Conservation (phyloP, 495 filamentous ascomycete genomes). For the Neurospora africana region DNA sequence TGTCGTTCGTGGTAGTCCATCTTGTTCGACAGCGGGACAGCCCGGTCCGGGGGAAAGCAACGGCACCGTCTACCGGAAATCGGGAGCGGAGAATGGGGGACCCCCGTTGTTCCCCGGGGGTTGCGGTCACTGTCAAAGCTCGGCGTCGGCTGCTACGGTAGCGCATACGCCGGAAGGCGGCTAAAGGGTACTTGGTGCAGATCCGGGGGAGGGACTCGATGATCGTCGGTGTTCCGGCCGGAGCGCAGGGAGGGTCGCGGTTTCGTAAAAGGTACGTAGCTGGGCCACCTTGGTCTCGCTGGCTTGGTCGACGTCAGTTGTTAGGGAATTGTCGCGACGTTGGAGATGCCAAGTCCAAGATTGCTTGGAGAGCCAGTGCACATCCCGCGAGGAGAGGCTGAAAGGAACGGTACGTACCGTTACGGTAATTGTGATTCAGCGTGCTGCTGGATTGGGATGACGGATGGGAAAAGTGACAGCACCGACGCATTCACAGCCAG, state of each 20-base stretch:
- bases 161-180: neutral
- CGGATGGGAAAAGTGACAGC: neutral
- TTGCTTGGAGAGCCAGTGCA: neutral
- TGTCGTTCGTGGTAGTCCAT: slow-evolving; percentile 37
- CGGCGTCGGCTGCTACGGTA: neutral
- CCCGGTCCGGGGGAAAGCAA: neutral
- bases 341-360: neutral
- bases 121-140: neutral
- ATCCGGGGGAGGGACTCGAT: neutral
- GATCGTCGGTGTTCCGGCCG: neutral
- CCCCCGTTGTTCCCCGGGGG: neutral
- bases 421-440: neutral
- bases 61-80: neutral
- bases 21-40: neutral
- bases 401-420: neutral
- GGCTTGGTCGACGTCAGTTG: neutral
- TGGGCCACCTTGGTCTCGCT: neutral
- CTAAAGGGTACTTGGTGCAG: neutral
- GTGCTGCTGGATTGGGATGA: neutral
- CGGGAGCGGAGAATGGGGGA: neutral
- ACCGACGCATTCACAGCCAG: neutral
- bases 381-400: neutral
- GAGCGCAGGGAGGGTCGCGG: neutral
- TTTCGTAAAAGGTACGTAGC: neutral
- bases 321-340: neutral